phyloP scores from a whole-genome alignment of 164 flowering plant genomes.

The Vitis vinifera region DNA sequence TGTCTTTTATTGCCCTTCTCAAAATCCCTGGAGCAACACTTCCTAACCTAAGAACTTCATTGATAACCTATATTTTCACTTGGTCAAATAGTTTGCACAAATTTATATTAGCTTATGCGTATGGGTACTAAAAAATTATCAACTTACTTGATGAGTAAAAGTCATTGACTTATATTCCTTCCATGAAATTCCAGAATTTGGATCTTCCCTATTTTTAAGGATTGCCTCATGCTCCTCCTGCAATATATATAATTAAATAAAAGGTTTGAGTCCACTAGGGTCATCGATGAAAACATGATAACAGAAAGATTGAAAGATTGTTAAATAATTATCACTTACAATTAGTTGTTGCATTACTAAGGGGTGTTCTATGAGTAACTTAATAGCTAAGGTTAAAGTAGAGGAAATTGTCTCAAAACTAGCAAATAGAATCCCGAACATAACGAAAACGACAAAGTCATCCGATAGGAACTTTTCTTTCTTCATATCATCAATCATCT shows the following conservation, averaged over 20 bases:
- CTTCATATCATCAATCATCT: conserved; percentile 13
- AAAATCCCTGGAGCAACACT: conserved; percentile 12
- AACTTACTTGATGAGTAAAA: conserved; percentile 19
- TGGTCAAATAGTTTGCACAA: background rate
- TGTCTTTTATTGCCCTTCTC: conserved; percentile 18
- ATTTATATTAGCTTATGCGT: no score
- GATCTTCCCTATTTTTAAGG: conserved; percentile 3
- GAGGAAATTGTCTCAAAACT: conserved; percentile 26
- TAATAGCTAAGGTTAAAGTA: conserved; percentile 18
- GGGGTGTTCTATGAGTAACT: conserved; percentile 25
- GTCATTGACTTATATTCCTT: conserved; percentile 35
- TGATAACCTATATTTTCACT: conserved; percentile 14
- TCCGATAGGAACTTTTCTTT: conserved; percentile 13
- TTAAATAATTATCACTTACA: conserved; percentile 1
- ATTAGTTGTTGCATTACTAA: conserved; percentile 18
- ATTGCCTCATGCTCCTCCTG: conserved; percentile 26
- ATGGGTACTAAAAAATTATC: no score
- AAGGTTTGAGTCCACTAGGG: background rate
- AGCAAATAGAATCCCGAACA: conserved; percentile 29
- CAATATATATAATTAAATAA: background rate
- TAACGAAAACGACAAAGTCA: conserved; percentile 9
- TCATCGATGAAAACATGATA: background rate
- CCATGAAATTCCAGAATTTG: conserved; percentile 21
- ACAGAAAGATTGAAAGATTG: background rate
- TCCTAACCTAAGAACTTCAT: conserved; percentile 18